A percentile compares a stretch with the other conserved stretches of the same genome.
Evolutionary conservation across 192 early-diverging fungal species (phyloP).

Genomic region (Gigaspora rosea): DNA sequence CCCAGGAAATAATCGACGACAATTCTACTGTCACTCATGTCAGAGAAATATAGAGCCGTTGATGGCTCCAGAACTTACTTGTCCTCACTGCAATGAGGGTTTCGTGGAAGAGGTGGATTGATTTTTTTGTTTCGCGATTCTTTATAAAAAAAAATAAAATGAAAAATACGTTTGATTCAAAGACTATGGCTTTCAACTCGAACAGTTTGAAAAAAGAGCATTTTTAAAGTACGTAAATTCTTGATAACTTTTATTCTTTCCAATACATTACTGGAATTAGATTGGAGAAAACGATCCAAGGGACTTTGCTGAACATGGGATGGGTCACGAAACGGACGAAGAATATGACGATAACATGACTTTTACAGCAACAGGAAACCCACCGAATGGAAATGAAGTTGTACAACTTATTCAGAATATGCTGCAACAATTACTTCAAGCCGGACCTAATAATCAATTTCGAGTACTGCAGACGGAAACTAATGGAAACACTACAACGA

Average conservation of each 20-base stretch:
- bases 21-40: constrained; percentile 32
- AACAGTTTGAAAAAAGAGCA: background rate
- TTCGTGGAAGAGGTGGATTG: constrained; percentile 89
- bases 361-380: constrained; percentile 5
- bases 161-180: background rate
- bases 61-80: constrained; percentile 79
- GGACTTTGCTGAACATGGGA: constrained; percentile 33
- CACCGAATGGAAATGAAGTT: constrained; percentile 4
- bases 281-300: constrained; percentile 49
- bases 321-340: constrained; percentile 20
- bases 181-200: constrained; percentile 19
- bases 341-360: constrained; percentile 5
- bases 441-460: constrained; percentile 25
- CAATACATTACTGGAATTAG: constrained; percentile 32
- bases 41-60: constrained; percentile 43
- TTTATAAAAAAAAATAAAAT: constrained; percentile 27
- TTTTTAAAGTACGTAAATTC: background rate
- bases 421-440: background rate
- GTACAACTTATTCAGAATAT: constrained; percentile 18
- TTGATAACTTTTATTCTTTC: constrained; percentile 6
- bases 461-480: constrained; percentile 33
- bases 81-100: constrained; percentile 70
- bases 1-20: background rate
- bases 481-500: constrained; percentile 33
- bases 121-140: constrained; percentile 16